A percentile compares a stretch with the other conserved stretches of the same genome.
Evolutionary conservation across 371 early-diverging fungal genomes (phyloP).

Genomic region (Catenaria anguillulae): DNA sequence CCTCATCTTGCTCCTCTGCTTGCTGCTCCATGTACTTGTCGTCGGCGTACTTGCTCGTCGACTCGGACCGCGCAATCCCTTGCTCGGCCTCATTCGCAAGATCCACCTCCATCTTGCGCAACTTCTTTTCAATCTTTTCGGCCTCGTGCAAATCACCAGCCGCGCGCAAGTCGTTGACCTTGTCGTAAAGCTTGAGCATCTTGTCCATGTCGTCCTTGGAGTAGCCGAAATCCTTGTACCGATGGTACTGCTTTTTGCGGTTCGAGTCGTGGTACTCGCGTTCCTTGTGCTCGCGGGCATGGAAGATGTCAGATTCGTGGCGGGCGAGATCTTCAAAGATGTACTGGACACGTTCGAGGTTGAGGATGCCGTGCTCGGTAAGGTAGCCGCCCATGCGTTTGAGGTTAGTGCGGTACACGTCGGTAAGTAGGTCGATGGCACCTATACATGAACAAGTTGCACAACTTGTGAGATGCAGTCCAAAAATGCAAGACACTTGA

Average conservation of each 20-base stretch:
- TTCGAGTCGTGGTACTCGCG: neutral
- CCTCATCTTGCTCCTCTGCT: no score
- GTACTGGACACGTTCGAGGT: conserved; percentile 57
- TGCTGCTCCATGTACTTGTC: no score
- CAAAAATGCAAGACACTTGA: conserved; percentile 13
- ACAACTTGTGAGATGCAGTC: neutral
- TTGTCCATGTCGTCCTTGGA: no score
- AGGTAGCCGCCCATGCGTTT: conserved; percentile 70
- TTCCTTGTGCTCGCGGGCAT: conserved; percentile 34
- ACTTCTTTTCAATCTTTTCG: neutral
- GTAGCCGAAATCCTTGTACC: no score
- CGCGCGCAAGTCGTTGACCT: no score
- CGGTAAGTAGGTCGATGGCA: conserved; percentile 48
- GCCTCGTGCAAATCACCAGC: neutral
- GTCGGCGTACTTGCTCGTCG: no score
- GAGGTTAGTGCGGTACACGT: conserved; percentile 63
- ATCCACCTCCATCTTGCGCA: no score
- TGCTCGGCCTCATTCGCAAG: no score
- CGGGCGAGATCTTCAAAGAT: conserved; percentile 66
- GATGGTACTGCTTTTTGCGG: neutral
- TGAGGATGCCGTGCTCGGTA: conserved; percentile 69
- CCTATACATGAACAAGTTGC: neutral
- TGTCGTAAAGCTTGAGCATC: no score
- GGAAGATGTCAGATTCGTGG: conserved; percentile 73
- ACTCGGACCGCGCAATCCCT: no score